A percentile compares a stretch with the other conserved stretches of the same genome.
phyloP scores from a whole-genome alignment of 805 yeast genomes.

The Blastobotrys terrestris region DNA sequence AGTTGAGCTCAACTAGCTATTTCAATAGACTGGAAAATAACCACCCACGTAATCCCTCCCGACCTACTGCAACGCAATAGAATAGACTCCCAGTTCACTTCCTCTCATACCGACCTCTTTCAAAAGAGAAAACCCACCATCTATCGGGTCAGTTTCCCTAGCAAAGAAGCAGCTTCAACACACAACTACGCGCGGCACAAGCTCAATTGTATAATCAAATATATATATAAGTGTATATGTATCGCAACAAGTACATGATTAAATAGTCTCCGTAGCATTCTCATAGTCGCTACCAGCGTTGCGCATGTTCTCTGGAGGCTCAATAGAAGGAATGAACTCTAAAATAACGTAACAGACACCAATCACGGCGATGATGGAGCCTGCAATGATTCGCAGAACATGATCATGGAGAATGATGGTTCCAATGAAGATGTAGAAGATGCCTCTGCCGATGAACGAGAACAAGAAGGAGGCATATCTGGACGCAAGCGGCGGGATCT shows the following conservation, averaged over 20 bases:
- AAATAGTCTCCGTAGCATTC: conserved; percentile 27
- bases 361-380: conserved; percentile 48
- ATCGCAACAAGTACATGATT: conserved; percentile 1
- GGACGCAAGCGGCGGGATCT: conserved; percentile 44
- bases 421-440: conserved; percentile 49
- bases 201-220: too few species aligned
- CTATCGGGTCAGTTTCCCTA: too few species aligned
- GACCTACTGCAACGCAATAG: too few species aligned
- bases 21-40: too few species aligned
- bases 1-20: too few species aligned
- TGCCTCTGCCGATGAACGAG: conserved; percentile 69
- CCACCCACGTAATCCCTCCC: too few species aligned
- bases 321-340: conserved; percentile 67
- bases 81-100: too few species aligned
- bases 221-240: not conserved
- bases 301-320: conserved; percentile 78
- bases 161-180: too few species aligned
- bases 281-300: conserved; percentile 25
- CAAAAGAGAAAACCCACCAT: too few species aligned
- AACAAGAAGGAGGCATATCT: conserved; percentile 48
- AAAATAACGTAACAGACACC: conserved; percentile 57
- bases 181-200: too few species aligned
- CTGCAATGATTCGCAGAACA: conserved; percentile 51
- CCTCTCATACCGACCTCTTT: too few species aligned
- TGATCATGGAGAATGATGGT: conserved; percentile 45